A percentile compares a stretch with the other conserved stretches of the same genome.
phyloP scores from a whole-genome alignment of 192 early-diverging fungal species.

The Umbelopsis sp. region DNA sequence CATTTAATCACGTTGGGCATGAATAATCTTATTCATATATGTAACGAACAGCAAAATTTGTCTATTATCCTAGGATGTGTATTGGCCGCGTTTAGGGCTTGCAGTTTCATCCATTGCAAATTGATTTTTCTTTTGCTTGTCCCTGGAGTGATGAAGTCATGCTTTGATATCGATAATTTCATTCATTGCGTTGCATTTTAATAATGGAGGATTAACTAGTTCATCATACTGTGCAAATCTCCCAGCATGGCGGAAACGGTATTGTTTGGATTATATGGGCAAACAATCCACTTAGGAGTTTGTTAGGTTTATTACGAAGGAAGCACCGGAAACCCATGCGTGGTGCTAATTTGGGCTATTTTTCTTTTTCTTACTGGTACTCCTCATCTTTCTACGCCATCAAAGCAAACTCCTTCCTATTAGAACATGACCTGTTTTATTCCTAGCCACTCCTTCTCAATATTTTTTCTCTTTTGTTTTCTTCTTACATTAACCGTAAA shows the following conservation, averaged over 20 bases:
- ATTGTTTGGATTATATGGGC: not conserved
- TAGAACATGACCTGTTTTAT: not conserved
- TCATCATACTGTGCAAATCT: not conserved
- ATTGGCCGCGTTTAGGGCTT: too few relatives aligned
- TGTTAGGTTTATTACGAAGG: not conserved
- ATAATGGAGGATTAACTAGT: not conserved
- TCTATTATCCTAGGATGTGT: too few relatives aligned
- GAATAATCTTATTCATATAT: too few relatives aligned
- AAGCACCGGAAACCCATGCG: not conserved
- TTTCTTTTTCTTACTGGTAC: not conserved
- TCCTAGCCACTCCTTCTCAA: slow-evolving; percentile 2
- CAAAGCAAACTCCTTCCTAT: slow-evolving; percentile 8
- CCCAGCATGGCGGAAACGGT: not conserved
- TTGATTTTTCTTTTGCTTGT: not conserved
- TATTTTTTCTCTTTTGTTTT: not conserved
- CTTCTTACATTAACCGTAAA: not conserved
- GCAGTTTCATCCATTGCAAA: not conserved
- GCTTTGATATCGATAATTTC: not conserved
- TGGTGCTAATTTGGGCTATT: not conserved
- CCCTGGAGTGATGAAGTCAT: not conserved
- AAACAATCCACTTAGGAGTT: not conserved
- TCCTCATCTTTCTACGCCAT: slow-evolving; percentile 7
- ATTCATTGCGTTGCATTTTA: not conserved
- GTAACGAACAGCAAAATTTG: too few relatives aligned
- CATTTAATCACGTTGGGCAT: not conserved